A percentile compares a stretch with the other conserved stretches of the same genome.
phyloP scores from a whole-genome alignment of 441 rosid species.

The Metrosideros polymorpha region DNA sequence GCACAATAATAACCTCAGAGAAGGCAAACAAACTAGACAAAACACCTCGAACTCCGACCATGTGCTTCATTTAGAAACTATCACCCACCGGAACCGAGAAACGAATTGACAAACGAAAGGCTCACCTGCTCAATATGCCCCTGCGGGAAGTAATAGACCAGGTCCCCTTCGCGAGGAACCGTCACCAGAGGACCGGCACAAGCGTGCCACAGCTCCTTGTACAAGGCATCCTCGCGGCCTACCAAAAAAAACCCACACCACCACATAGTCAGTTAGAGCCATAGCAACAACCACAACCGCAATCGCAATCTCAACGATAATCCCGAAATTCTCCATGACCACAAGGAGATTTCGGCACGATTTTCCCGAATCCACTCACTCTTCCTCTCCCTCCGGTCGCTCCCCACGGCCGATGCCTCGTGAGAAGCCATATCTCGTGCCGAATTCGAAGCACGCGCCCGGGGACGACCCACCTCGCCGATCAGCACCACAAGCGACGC shows the following conservation, averaged over 20 bases:
- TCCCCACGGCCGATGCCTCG: neutral
- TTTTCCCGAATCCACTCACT: neutral
- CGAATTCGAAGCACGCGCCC: neutral
- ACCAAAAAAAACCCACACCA: neutral
- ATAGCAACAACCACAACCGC: neutral
- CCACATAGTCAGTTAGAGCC: neutral
- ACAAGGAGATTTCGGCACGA: neutral
- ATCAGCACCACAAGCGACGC: neutral
- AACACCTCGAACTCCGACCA: neutral
- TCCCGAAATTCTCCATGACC: neutral
- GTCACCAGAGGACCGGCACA: conserved; percentile 2
- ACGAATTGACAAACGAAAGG: neutral
- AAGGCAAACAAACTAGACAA: neutral
- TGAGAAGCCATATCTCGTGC: neutral
- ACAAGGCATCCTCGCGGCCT: neutral
- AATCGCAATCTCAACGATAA: neutral
- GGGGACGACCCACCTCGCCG: neutral
- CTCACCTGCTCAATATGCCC: neutral
- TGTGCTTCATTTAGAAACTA: neutral
- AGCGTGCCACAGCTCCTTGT: neutral
- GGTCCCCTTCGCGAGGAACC: neutral
- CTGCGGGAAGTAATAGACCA: neutral
- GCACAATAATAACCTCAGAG: neutral
- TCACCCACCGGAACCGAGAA: neutral
- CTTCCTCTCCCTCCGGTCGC: neutral